Evolutionary conservation across 805 yeast species (phyloP), one percentile per base, ranked within the genome.

Genomic region (Kodamaea fukazawae): DNA sequence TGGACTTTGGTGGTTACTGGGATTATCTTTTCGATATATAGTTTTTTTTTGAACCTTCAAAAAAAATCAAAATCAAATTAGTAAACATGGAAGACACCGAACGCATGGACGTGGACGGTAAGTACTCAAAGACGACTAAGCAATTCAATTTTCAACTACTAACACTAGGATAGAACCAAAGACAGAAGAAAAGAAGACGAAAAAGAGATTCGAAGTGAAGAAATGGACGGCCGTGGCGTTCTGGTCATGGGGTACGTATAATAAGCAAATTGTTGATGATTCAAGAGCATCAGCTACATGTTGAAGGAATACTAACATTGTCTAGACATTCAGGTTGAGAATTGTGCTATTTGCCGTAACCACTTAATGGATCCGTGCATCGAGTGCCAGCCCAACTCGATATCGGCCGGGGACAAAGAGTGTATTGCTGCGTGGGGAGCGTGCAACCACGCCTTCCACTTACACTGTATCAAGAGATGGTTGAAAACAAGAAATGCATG

Each of bases 161-260:
- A 32, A 18, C 40, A 50, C 23, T 6, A 49, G 36, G 20, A 34
- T 47, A 17, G 54, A 45, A 34, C 45, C 39, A 44, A 48, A 38
- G 40, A 42, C 39, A 40, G 49, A 40, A 34, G 48, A 34, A 51
- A 52, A 42, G 32, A 58, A 52, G 43, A 45, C 79, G 23, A 67
- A 83, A 67, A 85, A 83, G 60, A 75, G 86, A 53, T 90, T 93
- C 54, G 97, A 91, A 60, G 90, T 93, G 29, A 86, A 88, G 59
- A 93, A 90, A 70, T 91, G 99, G 98, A 89, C 96, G 10, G 98
- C 98, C 0, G 99, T 93, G 35, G 98, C 98, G n/a, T 88, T 93
- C 60, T 93, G 99, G 99, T 88, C 97, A 0, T 93, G 99, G 99
- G 96, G 76, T 67, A 70, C 57, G 68, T 70, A 43, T 32, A 13